Conservation (phyloP, 2,329 filamentous ascomycete genomes). For the Parastagonospora avenae region DNA sequence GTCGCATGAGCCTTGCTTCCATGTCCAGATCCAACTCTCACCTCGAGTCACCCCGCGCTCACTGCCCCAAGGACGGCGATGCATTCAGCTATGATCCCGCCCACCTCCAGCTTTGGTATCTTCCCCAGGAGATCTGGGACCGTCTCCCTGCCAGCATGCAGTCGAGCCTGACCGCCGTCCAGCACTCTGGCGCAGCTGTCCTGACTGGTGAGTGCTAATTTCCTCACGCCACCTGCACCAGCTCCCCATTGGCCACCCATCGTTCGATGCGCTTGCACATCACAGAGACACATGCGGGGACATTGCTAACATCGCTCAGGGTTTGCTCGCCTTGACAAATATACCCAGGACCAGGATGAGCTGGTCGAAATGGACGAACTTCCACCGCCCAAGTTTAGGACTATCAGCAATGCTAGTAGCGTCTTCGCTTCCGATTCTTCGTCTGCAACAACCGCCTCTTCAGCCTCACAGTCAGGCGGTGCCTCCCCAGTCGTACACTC, state of each 20-base stretch:
- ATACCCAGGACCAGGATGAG: constrained; percentile 31
- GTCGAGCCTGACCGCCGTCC: constrained; percentile 43
- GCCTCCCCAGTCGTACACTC: constrained; percentile 27
- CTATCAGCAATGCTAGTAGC: constrained; percentile 39
- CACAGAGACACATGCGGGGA: constrained; percentile 5
- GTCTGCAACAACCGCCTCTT: constrained; percentile 27
- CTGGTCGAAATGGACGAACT: constrained; percentile 30
- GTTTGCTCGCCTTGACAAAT: constrained; percentile 38
- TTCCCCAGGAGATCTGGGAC: constrained; percentile 45
- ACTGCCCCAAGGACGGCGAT: constrained; percentile 43
- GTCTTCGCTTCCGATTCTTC: constrained; percentile 33
- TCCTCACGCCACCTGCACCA: not conserved
- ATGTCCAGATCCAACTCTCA: constrained; percentile 25
- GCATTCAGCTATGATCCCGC: constrained; percentile 45
- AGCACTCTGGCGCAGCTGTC: constrained; percentile 53
- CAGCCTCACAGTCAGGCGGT: constrained; percentile 30
- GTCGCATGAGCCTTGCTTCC: constrained; percentile 32
- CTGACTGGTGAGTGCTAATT: constrained; percentile 44
- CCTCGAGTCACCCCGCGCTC: constrained; percentile 35
- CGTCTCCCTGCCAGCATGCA: constrained; percentile 45
- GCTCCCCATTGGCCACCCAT: constrained; percentile 4
- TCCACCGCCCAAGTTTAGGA: constrained; percentile 31
- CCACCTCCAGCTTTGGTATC: constrained; percentile 47
- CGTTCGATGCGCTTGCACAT: constrained; percentile 11
- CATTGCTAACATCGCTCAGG: constrained; percentile 24